Evolutionary conservation across 805 yeast species (phyloP).

Genomic region (Candida sithepensis): DNA sequence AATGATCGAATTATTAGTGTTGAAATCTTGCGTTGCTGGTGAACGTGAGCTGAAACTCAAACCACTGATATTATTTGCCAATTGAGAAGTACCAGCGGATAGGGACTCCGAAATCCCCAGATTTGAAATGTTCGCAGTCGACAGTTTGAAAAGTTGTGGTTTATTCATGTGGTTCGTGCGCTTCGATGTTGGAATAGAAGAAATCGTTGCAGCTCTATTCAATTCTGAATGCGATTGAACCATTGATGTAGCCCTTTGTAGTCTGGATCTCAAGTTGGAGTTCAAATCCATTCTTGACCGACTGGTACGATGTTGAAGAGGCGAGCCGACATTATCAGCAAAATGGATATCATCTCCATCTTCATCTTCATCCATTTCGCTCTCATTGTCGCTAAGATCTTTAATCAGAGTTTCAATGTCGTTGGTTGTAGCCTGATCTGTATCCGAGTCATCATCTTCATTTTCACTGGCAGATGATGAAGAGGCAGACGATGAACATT

Average conservation of each 20-base stretch:
- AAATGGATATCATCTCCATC: no score
- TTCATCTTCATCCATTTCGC: slow-evolving; percentile 6
- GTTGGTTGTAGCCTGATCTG: neutral
- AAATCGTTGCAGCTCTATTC: neutral
- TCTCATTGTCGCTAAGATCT: neutral
- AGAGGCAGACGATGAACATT: slow-evolving; percentile 12
- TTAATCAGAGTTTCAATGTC: neutral
- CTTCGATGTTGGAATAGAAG: neutral
- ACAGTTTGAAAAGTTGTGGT: slow-evolving; percentile 13
- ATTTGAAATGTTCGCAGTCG: slow-evolving; percentile 10
- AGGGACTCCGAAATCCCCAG: slow-evolving; percentile 9
- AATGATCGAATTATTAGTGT: slow-evolving; percentile 21
- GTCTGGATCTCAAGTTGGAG: slow-evolving; percentile 15
- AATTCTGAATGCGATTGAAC: slow-evolving; percentile 13
- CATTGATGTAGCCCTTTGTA: slow-evolving; percentile 29
- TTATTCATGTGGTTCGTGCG: neutral
- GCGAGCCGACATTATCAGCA: slow-evolving; percentile 33
- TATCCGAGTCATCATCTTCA: slow-evolving; percentile 9
- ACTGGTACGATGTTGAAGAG: slow-evolving; percentile 31
- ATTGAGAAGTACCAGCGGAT: slow-evolving; percentile 24
- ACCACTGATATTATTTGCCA: slow-evolving; percentile 24
- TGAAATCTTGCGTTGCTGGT: slow-evolving; percentile 1
- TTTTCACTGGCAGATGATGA: slow-evolving; percentile 18
- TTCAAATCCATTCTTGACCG: slow-evolving; percentile 16
- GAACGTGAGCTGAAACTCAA: slow-evolving; percentile 12